A percentile compares a stretch with the other conserved stretches of the same genome.
Conservation (phyloP, 2,329 filamentous ascomycete genomes). For the Venturiaceae sp. region DNA sequence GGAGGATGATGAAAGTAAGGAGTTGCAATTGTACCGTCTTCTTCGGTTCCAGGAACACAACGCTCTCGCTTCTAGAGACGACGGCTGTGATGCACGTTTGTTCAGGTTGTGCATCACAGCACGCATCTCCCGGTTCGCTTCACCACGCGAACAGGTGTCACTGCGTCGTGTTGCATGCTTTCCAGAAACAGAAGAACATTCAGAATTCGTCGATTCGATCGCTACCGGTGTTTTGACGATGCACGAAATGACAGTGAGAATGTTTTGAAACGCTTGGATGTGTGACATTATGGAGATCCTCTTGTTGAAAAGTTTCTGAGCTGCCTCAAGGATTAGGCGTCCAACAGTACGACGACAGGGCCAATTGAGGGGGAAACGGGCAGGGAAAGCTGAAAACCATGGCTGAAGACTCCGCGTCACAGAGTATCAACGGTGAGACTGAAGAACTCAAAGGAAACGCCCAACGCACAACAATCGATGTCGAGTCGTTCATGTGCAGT, state of each 20-base stretch:
- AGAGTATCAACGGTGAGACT: not conserved
- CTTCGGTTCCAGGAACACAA: not conserved
- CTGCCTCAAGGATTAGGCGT: not conserved
- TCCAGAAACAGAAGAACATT: conserved; percentile 1
- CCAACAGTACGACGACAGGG: not conserved
- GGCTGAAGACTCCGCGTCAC: not conserved
- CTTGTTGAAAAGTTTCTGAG: not conserved
- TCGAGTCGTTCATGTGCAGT: not conserved
- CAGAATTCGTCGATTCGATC: conserved; percentile 1
- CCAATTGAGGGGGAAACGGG: not conserved
- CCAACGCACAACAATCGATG: not conserved
- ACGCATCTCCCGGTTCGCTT: not conserved
- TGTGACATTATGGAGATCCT: not conserved
- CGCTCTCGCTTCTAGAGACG: not conserved
- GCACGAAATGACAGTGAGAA: not conserved
- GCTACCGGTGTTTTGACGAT: not conserved
- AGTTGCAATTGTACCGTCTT: not conserved
- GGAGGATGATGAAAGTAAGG: not conserved
- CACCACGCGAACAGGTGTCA: conserved; percentile 4
- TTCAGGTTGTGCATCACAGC: not conserved
- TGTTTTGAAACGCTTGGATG: not conserved
- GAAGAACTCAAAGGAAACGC: not conserved
- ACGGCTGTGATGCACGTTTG: not conserved
- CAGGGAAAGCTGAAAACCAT: not conserved
- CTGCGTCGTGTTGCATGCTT: not conserved